Evolutionary conservation across 106 monocot species (phyloP), one percentile per base, ranked within the genome.

Genomic region (Cymbidium sinense): DNA sequence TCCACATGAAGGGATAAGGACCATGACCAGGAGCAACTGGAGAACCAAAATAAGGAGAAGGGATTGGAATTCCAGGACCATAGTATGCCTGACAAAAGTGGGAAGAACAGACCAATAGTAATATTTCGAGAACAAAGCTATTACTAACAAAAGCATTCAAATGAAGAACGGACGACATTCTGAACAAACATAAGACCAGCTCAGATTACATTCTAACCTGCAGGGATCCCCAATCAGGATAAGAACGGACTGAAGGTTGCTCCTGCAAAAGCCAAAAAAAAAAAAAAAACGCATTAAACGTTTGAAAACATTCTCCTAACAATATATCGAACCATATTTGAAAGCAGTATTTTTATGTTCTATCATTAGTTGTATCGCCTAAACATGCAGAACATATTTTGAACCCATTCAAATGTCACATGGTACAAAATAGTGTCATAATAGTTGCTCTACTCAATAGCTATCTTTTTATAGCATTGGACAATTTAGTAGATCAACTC

Each of bases 171-270:
- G 58, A 58, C 4, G 23, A 6, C 7, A 58, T 58, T 58, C 58
- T 23, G 23, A 58, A 31, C 31, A 25, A 64, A 74, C n/a, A 15
- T 50, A 50, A 1, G 19, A 0, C 21, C 23, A 23, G 23, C 15
- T 11, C 47, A 47, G 47, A 47, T 47, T 47, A 47, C 23, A 7
- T 37, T 20, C 31, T 37, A 34, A 91, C 94, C 89, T 94, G 94
- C 85, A 94, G 73, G 30, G 94, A 76, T 73, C 91, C 79, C 94
- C 94, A 94, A 73, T 94, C 94, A 70, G 89, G 91, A 87, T 82
- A 91, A 35, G 89, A 83, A 74, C 84, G 80, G 61, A 80, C 55
- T 21, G 78, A 34, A 33, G 81, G 77, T 74, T 83, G 87, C 13
- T 89, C 91, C 91, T 89, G 91, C 74, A 83, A 35, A 0, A 51